A percentile compares a stretch with the other conserved stretches of the same genome.
phyloP scores from a whole-genome alignment of 2,329 filamentous ascomycete species.

The Hypoxylon rubiginosum region DNA sequence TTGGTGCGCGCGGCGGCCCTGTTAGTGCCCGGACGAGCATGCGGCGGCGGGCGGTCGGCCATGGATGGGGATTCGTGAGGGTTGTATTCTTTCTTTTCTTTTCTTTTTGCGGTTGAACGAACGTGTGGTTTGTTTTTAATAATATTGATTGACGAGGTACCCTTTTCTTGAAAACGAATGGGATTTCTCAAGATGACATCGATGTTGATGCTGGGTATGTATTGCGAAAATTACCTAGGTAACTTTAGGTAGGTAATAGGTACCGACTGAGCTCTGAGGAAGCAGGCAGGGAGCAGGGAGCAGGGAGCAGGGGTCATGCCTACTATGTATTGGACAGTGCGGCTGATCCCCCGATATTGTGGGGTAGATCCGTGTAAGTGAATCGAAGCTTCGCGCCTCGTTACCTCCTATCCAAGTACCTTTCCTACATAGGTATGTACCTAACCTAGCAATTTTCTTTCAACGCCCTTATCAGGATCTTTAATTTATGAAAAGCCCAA shows the following conservation, averaged over 20 bases:
- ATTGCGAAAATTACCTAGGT: not conserved
- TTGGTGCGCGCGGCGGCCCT: slow-evolving; percentile 48
- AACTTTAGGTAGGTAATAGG: not conserved
- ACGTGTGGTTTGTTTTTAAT: slow-evolving; percentile 1
- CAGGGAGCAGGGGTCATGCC: too few species aligned
- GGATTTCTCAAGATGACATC: slow-evolving; percentile 3
- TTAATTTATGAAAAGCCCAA: slow-evolving; percentile 1
- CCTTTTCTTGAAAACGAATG: slow-evolving; percentile 1
- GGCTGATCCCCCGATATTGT: slow-evolving; percentile 14
- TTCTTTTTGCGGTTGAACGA: not conserved
- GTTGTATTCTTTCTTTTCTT: slow-evolving; percentile 16
- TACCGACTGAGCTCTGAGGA: not conserved
- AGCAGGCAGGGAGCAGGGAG: too few species aligned
- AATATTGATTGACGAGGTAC: slow-evolving; percentile 14
- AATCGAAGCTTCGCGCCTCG: not conserved
- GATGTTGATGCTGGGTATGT: slow-evolving; percentile 7
- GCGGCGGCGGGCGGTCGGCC: slow-evolving; percentile 48
- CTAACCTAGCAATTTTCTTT: not conserved
- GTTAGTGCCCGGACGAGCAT: slow-evolving; percentile 41
- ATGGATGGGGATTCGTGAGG: slow-evolving; percentile 35
- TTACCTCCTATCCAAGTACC: too few species aligned
- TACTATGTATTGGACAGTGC: not conserved
- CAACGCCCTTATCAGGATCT: not conserved
- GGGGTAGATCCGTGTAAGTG: slow-evolving; percentile 30
- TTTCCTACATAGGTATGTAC: not conserved